Percentiles rank a stretch among this genome's conserved stretches.
Evolutionary conservation across 768 basidiomycete genomes (phyloP).

Genomic region (Pulveroboletus frians): DNA sequence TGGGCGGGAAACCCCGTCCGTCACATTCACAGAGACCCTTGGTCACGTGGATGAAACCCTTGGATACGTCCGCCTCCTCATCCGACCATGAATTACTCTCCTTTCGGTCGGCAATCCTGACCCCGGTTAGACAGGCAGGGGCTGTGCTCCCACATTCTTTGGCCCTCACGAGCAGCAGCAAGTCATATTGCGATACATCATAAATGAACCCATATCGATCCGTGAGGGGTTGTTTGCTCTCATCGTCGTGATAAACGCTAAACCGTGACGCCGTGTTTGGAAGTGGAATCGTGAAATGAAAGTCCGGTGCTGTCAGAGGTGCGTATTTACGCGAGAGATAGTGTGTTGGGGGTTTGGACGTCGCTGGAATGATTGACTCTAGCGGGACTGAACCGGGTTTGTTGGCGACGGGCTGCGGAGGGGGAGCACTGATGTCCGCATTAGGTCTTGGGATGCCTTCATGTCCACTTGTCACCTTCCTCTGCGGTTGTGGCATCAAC

Average conservation of each 20-base stretch:
- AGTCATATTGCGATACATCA: conserved; percentile 76
- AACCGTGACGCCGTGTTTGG: conserved; percentile 52
- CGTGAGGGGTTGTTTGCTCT: conserved; percentile 58
- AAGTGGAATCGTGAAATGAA: conserved; percentile 64
- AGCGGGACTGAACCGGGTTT: conserved; percentile 53
- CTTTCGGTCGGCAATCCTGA: conserved; percentile 79
- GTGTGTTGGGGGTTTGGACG: conserved; percentile 77
- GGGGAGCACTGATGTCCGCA: conserved; percentile 9
- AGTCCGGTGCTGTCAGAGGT: conserved; percentile 66
- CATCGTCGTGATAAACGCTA: conserved; percentile 45
- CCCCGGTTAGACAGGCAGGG: conserved; percentile 80
- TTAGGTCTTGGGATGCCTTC: conserved; percentile 18
- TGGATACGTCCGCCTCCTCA: conserved; percentile 44
- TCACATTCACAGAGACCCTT: conserved; percentile 41
- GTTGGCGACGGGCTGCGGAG: conserved; percentile 23
- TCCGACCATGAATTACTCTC: conserved; percentile 78
- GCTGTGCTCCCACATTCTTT: conserved; percentile 69
- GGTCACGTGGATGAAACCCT: conserved; percentile 33
- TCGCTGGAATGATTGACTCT: conserved; percentile 78
- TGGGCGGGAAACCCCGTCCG: conserved; percentile 20
- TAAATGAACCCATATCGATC: conserved; percentile 92
- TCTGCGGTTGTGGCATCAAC: conserved; percentile 49
- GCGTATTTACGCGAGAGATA: conserved; percentile 74
- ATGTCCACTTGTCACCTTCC: conserved; percentile 32
- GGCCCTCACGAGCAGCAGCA: conserved; percentile 68